A percentile compares a stretch with the other conserved stretches of the same genome.
Evolutionary conservation across 805 yeast species (phyloP).

Genomic region (Candida dendrica): DNA sequence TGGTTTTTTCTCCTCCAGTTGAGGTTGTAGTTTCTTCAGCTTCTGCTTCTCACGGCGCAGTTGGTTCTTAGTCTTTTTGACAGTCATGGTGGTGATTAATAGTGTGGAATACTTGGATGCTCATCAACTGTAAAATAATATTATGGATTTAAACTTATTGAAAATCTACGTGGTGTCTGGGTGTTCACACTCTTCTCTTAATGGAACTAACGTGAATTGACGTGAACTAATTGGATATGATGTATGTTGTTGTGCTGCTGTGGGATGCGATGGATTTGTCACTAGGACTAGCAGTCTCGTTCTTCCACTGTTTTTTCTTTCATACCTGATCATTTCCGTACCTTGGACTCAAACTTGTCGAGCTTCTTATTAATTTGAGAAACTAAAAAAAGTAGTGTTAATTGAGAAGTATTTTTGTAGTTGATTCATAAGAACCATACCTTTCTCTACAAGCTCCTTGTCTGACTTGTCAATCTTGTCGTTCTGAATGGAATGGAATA

Average conservation of each 20-base stretch:
- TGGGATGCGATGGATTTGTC: too few relatives aligned
- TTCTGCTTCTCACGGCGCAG: constrained; percentile 24
- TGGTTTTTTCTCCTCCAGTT: neutral
- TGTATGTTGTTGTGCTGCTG: too few relatives aligned
- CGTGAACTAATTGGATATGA: too few relatives aligned
- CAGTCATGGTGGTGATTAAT: neutral
- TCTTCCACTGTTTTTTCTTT: too few relatives aligned
- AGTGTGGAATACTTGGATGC: too few relatives aligned
- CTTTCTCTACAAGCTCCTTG: constrained; percentile 8
- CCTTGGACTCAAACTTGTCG: constrained; percentile 15
- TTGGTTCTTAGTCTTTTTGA: constrained; percentile 28
- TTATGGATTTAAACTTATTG: neutral
- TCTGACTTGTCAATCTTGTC: constrained; percentile 18
- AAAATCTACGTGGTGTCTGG: too few relatives aligned
- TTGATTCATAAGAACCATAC: constrained; percentile 12
- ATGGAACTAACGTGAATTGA: too few relatives aligned
- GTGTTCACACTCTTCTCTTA: too few relatives aligned
- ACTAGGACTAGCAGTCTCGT: too few relatives aligned
- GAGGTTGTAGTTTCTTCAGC: constrained; percentile 13
- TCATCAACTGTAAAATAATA: neutral
- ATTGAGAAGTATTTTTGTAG: neutral
- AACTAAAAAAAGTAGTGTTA: constrained; percentile 9
- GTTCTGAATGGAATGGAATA: too few relatives aligned
- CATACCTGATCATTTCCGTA: constrained; percentile 1
- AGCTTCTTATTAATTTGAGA: constrained; percentile 16